Evolutionary conservation across 2,329 filamentous ascomycete genomes (phyloP).

Genomic region (Aspergillus intermedius): DNA sequence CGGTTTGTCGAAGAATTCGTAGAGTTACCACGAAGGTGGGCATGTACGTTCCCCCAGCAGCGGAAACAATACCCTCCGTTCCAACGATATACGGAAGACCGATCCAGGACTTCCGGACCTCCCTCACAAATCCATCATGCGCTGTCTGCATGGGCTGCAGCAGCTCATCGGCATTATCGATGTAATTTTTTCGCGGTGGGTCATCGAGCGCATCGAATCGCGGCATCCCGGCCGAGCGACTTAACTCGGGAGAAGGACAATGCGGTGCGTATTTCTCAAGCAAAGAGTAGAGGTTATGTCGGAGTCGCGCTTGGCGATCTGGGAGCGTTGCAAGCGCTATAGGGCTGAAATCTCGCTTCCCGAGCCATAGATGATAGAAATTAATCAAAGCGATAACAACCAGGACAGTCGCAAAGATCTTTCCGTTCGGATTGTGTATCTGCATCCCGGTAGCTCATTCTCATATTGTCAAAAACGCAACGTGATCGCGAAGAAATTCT

Average conservation of each 20-base stretch:
- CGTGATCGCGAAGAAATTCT: neutral
- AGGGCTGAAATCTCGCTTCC: neutral
- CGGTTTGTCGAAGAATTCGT: conserved; percentile 42
- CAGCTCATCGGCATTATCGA: conserved; percentile 22
- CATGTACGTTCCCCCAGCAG: conserved; percentile 39
- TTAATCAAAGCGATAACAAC: conserved; percentile 3
- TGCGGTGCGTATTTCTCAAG: conserved; percentile 12
- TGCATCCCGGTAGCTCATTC: no score
- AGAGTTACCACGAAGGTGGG: conserved; percentile 43
- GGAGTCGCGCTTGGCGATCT: conserved; percentile 11
- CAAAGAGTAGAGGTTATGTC: conserved; percentile 12
- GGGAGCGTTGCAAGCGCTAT: neutral
- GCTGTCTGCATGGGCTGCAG: conserved; percentile 21
- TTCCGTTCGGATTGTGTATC: neutral
- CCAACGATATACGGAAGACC: conserved; percentile 20
- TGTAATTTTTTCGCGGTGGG: conserved; percentile 16
- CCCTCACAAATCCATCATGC: conserved; percentile 32
- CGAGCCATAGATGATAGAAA: conserved; percentile 4
- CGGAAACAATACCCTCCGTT: conserved; percentile 43
- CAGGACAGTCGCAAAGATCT: conserved; percentile 1
- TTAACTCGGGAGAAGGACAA: conserved; percentile 10
- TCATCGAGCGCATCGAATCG: conserved; percentile 12
- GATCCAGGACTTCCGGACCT: conserved; percentile 11
- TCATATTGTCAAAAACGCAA: neutral
- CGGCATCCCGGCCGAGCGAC: conserved; percentile 4